A percentile compares a stretch with the other conserved stretches of the same genome.
Evolutionary conservation across 192 early-diverging fungal species (phyloP).

Genomic region (Linnemannia zychae): DNA sequence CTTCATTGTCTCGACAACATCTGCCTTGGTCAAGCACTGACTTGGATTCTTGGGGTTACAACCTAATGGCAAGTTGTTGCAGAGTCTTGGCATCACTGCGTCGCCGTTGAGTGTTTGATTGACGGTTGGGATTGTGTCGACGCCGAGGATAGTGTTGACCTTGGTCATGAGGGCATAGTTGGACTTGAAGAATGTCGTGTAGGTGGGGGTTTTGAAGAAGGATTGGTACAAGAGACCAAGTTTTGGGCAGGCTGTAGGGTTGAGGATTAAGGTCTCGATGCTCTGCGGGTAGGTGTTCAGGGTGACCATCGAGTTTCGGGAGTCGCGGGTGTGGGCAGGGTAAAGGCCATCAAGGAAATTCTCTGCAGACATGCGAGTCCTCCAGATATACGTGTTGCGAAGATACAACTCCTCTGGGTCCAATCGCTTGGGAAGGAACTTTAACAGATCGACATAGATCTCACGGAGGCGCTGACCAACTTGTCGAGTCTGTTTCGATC

Average conservation of each 20-base stretch:
- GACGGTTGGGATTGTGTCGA: neutral
- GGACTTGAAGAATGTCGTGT: slow-evolving; percentile 49
- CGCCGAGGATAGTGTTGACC: slow-evolving; percentile 50
- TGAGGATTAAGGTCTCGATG: slow-evolving; percentile 64
- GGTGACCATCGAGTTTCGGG: slow-evolving; percentile 23
- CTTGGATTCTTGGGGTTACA: slow-evolving; percentile 2
- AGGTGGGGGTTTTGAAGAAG: slow-evolving; percentile 19
- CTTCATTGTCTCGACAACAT: slow-evolving; percentile 5
- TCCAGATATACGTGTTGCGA: slow-evolving; percentile 69
- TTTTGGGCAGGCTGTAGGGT: slow-evolving; percentile 58
- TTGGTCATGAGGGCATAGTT: slow-evolving; percentile 55
- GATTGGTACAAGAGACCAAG: slow-evolving; percentile 4
- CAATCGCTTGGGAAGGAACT: slow-evolving; percentile 55
- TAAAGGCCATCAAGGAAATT: slow-evolving; percentile 63
- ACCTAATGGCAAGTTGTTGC: slow-evolving; percentile 21
- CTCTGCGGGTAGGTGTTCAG: slow-evolving; percentile 61
- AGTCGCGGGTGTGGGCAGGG: slow-evolving; percentile 47
- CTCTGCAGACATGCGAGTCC: slow-evolving; percentile 70
- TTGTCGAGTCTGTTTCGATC: slow-evolving; percentile 62
- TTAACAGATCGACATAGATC: slow-evolving; percentile 66
- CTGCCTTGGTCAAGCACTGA: neutral
- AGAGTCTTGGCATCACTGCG: slow-evolving; percentile 17
- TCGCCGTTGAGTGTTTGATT: slow-evolving; percentile 1
- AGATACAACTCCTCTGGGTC: slow-evolving; percentile 64
- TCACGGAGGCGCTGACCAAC: slow-evolving; percentile 60